Evolutionary conservation across 768 basidiomycete species (phyloP).

Genomic region (Leccinum pellstonianum): DNA sequence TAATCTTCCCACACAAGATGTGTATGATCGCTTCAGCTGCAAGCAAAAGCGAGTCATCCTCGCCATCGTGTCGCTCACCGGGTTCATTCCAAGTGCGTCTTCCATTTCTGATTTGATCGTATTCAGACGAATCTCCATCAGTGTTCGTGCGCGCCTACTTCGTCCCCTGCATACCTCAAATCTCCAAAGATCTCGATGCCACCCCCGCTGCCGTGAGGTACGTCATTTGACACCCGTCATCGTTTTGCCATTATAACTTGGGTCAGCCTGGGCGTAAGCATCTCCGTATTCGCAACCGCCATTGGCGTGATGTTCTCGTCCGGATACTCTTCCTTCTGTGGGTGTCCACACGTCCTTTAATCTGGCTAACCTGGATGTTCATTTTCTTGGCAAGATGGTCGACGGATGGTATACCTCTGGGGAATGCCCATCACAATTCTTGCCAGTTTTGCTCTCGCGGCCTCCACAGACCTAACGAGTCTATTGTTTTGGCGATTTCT

Average conservation of each 20-base stretch:
- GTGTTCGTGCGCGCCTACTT: constrained; percentile 71
- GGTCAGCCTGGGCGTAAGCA: constrained; percentile 47
- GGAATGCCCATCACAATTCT: constrained; percentile 58
- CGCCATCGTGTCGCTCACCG: constrained; percentile 57
- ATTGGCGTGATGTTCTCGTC: constrained; percentile 53
- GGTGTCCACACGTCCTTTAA: constrained; percentile 11
- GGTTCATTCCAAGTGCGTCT: constrained; percentile 58
- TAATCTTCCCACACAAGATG: constrained; percentile 18
- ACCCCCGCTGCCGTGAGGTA: constrained; percentile 60
- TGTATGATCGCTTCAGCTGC: constrained; percentile 60
- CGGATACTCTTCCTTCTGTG: constrained; percentile 50
- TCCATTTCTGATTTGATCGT: background rate
- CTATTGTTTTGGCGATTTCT: constrained; percentile 63
- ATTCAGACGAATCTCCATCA: constrained; percentile 24
- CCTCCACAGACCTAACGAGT: constrained; percentile 38
- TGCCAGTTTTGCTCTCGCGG: constrained; percentile 59
- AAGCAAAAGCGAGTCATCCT: constrained; percentile 52
- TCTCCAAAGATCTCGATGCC: constrained; percentile 61
- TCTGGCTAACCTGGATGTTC: background rate
- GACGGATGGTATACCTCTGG: constrained; percentile 56
- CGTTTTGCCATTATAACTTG: background rate
- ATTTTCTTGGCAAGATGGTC: constrained; percentile 51
- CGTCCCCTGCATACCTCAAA: constrained; percentile 71
- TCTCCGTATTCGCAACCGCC: constrained; percentile 46
- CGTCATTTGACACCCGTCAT: background rate